phyloP scores from a whole-genome alignment of 2,329 filamentous ascomycete genomes.

The Phaeosphaeria sp. region DNA sequence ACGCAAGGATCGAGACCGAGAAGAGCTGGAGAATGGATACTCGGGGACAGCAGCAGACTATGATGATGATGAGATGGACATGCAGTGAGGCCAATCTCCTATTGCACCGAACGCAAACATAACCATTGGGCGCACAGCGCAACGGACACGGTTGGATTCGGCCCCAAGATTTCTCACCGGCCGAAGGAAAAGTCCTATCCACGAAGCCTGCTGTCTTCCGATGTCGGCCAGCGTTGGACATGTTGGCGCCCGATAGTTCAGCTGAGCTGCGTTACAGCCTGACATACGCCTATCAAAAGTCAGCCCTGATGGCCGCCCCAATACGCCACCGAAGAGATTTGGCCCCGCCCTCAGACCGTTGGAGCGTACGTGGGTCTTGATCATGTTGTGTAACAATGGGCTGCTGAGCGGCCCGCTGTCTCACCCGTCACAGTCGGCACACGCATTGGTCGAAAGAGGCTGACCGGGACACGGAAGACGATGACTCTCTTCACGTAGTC shows the following conservation, averaged over 20 bases:
- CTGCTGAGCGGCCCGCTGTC: neutral
- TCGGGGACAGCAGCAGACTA: conserved; percentile 64
- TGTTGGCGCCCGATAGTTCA: neutral
- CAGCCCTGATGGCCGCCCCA: neutral
- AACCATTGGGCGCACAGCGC: neutral
- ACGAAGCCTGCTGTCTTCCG: neutral
- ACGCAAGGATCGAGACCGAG: conserved; percentile 77
- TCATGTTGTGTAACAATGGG: neutral
- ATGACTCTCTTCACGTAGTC: neutral
- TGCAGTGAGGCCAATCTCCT: conserved; percentile 29
- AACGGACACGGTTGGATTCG: neutral
- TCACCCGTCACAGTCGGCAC: neutral
- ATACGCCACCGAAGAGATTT: neutral
- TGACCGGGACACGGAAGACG: neutral
- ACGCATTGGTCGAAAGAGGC: neutral
- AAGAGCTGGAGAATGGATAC: conserved; percentile 65
- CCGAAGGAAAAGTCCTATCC: neutral
- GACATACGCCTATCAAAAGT: neutral
- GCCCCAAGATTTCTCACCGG: no score
- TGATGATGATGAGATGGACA: conserved; percentile 58
- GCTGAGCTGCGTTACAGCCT: neutral
- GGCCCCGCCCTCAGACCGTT: neutral
- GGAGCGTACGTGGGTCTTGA: neutral
- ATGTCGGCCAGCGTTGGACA: neutral
- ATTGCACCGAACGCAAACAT: neutral